Base-by-base conservation (phyloP, 202 grass and related monocot species). In the Panicum virgatum region DNA sequence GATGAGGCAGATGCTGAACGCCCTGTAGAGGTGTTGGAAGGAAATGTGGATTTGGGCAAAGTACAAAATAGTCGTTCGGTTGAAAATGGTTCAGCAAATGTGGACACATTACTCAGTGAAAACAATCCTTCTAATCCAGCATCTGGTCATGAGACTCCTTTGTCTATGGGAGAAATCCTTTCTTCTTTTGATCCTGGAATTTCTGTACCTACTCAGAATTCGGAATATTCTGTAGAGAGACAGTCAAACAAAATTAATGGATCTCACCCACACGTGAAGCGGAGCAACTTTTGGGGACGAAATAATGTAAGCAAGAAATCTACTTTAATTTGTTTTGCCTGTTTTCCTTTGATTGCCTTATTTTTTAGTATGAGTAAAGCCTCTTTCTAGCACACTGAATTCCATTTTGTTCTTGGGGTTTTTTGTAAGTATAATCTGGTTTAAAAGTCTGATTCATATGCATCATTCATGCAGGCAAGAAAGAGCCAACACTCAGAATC, bases 101-200 rank as follows among this genome's bases (percentile, higher is more conserved):
- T 68, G 67, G 72, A 87, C 46, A 87, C 77, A 27, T 63, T 53
- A 38, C 68, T 68, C 30, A 66, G 50, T 82, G 91, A 94, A 77
- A 99, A 86, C 59, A 82, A 84, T 74, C 46, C 80, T 42, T 84
- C 89, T 81, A 83, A 89, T 81, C 80, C 74, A 81, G 73, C 60
- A 68, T 71, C 80, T 6, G 74, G 79, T 45, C 83, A 82, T 11
- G 84, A 81, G 53, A 83, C 80, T 73, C 87, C 95, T 34, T 74
- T 94, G 62, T 99, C 96, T 88, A 96, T 99, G 96, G 96, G 96
- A 85, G 96, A 99, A 58, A 96, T 99, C 57, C 87, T 99, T 83
- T 99, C 96, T 82, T 94, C 93, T 69, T 88, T 99, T 76, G 91
- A 99, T 77, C 91, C 89, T 79, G 93, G 87, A 89, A 90, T 93